phyloP scores from a whole-genome alignment of 441 rosid genomes.

The Euphorbia celastroides region DNA sequence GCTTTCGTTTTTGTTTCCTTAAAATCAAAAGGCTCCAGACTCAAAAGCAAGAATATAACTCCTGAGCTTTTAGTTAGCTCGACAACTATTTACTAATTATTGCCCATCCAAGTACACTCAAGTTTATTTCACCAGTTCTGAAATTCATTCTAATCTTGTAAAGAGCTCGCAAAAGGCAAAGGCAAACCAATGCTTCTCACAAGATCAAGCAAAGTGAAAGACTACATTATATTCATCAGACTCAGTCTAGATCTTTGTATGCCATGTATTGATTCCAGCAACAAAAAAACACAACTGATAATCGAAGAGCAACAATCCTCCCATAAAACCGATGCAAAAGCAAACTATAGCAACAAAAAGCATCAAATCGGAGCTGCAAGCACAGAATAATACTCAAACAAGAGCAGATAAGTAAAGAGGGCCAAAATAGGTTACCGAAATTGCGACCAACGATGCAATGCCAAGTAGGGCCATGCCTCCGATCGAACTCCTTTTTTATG shows the following conservation, averaged over 20 bases:
- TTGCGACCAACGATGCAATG: conserved; percentile 99
- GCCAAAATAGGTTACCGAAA: conserved; percentile 55
- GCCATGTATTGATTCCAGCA: conserved; percentile 7
- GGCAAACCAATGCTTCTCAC: neutral
- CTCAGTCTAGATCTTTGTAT: conserved; percentile 14
- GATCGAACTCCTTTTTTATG: conserved; percentile 96
- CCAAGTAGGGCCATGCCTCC: conserved; percentile 95
- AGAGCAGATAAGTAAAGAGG: conserved; percentile 3
- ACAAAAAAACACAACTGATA: neutral
- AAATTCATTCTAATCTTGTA: neutral
- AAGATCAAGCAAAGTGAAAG: neutral
- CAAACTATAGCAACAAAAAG: neutral
- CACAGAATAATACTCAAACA: neutral
- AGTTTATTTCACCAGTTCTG: neutral
- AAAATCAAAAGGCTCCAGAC: neutral
- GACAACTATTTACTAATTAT: neutral
- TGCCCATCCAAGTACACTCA: neutral
- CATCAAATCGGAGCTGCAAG: conserved; percentile 15
- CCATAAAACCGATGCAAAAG: conserved; percentile 5
- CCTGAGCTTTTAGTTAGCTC: neutral
- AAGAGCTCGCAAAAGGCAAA: neutral
- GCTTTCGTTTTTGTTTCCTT: neutral
- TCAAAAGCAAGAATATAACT: neutral
- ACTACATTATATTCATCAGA: no score
- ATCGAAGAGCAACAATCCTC: neutral